Conservation (phyloP, 148 eudicot species). For the Agrostemma githago region DNA sequence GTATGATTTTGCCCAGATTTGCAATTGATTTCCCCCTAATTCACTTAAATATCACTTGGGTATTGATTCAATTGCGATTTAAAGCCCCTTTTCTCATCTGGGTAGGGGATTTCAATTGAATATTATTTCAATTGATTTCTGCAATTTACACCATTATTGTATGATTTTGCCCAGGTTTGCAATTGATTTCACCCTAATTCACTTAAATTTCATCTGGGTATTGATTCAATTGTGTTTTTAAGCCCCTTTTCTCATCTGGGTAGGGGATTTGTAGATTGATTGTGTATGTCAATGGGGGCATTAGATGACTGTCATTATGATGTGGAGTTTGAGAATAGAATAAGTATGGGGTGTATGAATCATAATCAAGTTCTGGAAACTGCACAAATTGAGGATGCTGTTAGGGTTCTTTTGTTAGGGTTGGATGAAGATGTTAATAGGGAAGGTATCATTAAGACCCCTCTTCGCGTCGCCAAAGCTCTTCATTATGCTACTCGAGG, state of each 20-base stretch:
- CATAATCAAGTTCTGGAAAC: conserved; percentile 36
- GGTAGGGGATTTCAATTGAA: conserved; percentile 5
- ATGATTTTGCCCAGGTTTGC: too few relatives aligned
- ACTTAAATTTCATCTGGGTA: too few relatives aligned
- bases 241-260: conserved; percentile 10
- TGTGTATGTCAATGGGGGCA: conserved; percentile 67
- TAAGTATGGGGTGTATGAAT: conserved; percentile 31
- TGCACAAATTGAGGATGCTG: conserved; percentile 66
- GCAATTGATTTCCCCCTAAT: too few relatives aligned
- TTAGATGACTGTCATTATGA: conserved; percentile 65
- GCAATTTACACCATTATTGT: too few relatives aligned
- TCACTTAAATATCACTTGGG: too few relatives aligned
- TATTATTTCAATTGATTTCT: too few relatives aligned
- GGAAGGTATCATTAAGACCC: conserved; percentile 80
- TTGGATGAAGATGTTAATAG: conserved; percentile 85
- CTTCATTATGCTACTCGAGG: conserved; percentile 80
- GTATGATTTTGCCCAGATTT: too few relatives aligned
- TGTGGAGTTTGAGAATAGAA: conserved; percentile 48
- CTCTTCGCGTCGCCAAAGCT: conserved; percentile 91
- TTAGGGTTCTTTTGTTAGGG: conserved; percentile 69
- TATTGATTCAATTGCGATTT: too few relatives aligned
- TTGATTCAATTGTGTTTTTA: too few relatives aligned
- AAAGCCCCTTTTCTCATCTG: conserved; percentile 2
- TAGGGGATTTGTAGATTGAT: too few relatives aligned
- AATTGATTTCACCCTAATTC: too few relatives aligned